Percentiles rank a stretch among this genome's conserved stretches.
Evolutionary conservation across 148 eudicot species (phyloP).

Genomic region (Mesembryanthemum crystallinum): DNA sequence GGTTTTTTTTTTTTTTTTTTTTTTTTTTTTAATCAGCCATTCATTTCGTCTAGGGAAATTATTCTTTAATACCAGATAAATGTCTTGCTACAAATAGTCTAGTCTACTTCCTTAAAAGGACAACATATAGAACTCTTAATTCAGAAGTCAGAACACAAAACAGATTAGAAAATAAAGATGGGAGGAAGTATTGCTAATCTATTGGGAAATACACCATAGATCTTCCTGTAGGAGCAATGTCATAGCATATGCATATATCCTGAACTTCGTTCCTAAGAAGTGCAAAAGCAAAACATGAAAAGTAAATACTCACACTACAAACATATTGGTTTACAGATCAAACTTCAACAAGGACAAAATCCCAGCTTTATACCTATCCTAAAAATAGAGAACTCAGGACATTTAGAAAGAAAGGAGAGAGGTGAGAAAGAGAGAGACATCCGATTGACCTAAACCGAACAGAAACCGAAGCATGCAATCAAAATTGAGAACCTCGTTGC

Average conservation of each 20-base stretch:
- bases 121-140: too few relatives aligned
- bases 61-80: too few relatives aligned
- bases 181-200: too few relatives aligned
- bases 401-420: neutral
- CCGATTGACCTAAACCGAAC: neutral
- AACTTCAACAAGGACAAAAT: constrained; percentile 11
- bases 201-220: too few relatives aligned
- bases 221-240: too few relatives aligned
- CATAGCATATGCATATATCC: neutral
- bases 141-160: too few relatives aligned
- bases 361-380: constrained; percentile 19
- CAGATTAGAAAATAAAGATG: too few relatives aligned
- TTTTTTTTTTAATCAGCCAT: too few relatives aligned
- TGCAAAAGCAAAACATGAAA: neutral
- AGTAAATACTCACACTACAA: neutral
- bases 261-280: neutral
- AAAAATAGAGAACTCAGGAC: neutral
- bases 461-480: neutral
- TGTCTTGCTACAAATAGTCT: too few relatives aligned
- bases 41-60: too few relatives aligned
- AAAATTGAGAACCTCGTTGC: neutral
- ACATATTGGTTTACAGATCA: constrained; percentile 1
- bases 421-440: neutral
- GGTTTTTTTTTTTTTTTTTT: too few relatives aligned
- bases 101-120: too few relatives aligned